phyloP scores from a whole-genome alignment of 2,329 filamentous ascomycete genomes.

The Alternaria sp. region DNA sequence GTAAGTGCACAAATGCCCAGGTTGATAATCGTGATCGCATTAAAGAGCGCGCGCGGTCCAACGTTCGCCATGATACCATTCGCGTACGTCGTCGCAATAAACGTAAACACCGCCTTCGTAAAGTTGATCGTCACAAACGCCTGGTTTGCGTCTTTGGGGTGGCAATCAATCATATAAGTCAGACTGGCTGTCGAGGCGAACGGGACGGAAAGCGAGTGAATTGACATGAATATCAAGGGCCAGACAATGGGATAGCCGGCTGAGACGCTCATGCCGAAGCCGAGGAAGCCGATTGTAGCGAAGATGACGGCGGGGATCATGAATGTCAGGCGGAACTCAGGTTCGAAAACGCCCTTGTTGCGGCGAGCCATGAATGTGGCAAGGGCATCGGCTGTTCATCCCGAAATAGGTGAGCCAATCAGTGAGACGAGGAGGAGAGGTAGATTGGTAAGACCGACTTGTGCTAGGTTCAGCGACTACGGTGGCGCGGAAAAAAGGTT shows the following conservation, averaged over 20 bases:
- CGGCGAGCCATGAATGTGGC: slow-evolving; percentile 74
- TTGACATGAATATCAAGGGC: slow-evolving; percentile 49
- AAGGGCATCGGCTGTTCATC: slow-evolving; percentile 75
- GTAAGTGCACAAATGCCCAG: slow-evolving; percentile 75
- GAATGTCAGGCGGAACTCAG: slow-evolving; percentile 74
- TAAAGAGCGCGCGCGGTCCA: slow-evolving; percentile 71
- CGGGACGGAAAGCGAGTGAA: slow-evolving; percentile 50
- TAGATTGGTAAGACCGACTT: slow-evolving; percentile 78
- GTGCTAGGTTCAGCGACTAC: slow-evolving; percentile 80
- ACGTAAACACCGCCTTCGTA: slow-evolving; percentile 51
- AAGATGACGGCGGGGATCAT: slow-evolving; percentile 47
- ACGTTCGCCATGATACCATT: slow-evolving; percentile 71
- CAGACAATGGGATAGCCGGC: slow-evolving; percentile 37
- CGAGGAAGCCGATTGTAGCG: slow-evolving; percentile 53
- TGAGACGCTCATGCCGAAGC: slow-evolving; percentile 52
- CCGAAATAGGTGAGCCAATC: slow-evolving; percentile 76
- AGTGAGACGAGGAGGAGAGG: slow-evolving; percentile 84
- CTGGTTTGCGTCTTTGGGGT: slow-evolving; percentile 52
- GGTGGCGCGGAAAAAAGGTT: slow-evolving; percentile 82
- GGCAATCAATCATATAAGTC: slow-evolving; percentile 55
- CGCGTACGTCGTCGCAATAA: slow-evolving; percentile 78
- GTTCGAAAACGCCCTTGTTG: slow-evolving; percentile 87
- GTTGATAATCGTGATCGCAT: slow-evolving; percentile 76
- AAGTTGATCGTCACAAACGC: slow-evolving; percentile 57
- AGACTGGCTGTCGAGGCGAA: slow-evolving; percentile 52